These are phyloP conservation scores for Amaranthus hypochondriacus DNA, from an alignment of 148 eudicot species.

Conservation along the genomic window DNA sequence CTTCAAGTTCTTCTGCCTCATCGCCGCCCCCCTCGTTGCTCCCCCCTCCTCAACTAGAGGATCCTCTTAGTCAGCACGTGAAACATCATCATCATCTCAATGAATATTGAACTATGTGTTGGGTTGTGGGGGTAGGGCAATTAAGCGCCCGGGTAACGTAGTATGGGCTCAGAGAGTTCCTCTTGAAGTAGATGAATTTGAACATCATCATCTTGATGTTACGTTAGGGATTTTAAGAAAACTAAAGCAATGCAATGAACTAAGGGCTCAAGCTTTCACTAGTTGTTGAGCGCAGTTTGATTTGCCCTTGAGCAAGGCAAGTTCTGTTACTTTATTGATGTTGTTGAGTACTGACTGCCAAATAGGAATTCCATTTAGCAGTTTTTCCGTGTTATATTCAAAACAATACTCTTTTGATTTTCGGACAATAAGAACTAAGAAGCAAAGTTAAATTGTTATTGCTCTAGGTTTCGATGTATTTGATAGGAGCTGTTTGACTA, in stretches of 20 bases:
- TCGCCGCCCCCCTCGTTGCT: too few species aligned
- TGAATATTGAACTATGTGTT: too few species aligned
- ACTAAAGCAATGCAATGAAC: not conserved
- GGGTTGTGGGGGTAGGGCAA: too few species aligned
- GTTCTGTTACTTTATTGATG: not conserved
- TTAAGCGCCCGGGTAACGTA: too few species aligned
- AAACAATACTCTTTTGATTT: not conserved
- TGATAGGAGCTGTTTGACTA: not conserved
- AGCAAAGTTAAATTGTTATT: not conserved
- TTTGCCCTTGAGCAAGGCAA: not conserved
- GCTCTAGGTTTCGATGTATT: not conserved
- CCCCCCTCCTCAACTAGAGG: too few species aligned
- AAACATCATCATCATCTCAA: too few species aligned
- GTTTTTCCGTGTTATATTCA: not conserved
- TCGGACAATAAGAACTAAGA: not conserved
- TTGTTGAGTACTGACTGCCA: not conserved
- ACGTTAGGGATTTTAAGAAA: not conserved
- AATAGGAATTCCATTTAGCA: not conserved
- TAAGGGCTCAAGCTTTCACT: not conserved
- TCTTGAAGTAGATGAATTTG: too few species aligned
- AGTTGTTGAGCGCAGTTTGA: not conserved
- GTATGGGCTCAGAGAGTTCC: too few species aligned
- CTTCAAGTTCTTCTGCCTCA: too few species aligned
- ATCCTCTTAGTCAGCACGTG: too few species aligned
- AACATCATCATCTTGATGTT: too few species aligned